These are phyloP conservation scores for Echinosophora koreensis DNA, from an alignment of 306 rosid species.

Conservation along the genomic window DNA sequence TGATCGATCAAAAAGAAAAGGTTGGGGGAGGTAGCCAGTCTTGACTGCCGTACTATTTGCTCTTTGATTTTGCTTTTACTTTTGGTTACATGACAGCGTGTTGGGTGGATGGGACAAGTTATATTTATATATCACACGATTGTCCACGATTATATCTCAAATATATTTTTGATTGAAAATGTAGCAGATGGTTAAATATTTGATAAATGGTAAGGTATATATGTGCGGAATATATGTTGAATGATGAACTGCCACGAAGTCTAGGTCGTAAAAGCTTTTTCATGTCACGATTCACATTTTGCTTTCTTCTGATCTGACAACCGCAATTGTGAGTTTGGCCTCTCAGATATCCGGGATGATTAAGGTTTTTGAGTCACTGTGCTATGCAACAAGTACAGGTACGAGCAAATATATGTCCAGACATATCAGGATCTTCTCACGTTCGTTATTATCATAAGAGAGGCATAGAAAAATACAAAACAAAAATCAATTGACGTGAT, in stretches of 20 bases:
- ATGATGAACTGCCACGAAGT: slow-evolving; percentile 2
- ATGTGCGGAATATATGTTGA: slow-evolving; percentile 20
- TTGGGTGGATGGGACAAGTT: slow-evolving; percentile 40
- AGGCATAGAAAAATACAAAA: too few species aligned
- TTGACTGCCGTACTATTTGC: slow-evolving; percentile 17
- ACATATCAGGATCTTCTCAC: too few species aligned
- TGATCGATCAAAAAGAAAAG: slow-evolving; percentile 6
- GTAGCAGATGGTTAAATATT: not conserved
- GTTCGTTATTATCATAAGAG: too few species aligned
- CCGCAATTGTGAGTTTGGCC: not conserved
- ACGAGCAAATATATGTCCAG: too few species aligned
- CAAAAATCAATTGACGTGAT: too few species aligned
- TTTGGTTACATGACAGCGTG: slow-evolving; percentile 37
- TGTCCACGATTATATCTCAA: slow-evolving; percentile 6
- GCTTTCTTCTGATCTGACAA: slow-evolving; percentile 10
- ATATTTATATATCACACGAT: too few species aligned
- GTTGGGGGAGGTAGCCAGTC: not conserved
- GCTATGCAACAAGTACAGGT: too few species aligned
- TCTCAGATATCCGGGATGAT: too few species aligned
- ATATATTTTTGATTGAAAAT: slow-evolving; percentile 9
- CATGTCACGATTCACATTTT: slow-evolving; percentile 31
- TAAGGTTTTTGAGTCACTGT: too few species aligned
- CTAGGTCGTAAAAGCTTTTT: slow-evolving; percentile 31
- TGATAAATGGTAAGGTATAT: not conserved
- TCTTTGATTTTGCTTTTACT: slow-evolving; percentile 47